Percentiles rank a stretch among this genome's conserved stretches.
Conservation (phyloP, 768 basidiomycete genomes). For the Phaeotremella fagi region DNA sequence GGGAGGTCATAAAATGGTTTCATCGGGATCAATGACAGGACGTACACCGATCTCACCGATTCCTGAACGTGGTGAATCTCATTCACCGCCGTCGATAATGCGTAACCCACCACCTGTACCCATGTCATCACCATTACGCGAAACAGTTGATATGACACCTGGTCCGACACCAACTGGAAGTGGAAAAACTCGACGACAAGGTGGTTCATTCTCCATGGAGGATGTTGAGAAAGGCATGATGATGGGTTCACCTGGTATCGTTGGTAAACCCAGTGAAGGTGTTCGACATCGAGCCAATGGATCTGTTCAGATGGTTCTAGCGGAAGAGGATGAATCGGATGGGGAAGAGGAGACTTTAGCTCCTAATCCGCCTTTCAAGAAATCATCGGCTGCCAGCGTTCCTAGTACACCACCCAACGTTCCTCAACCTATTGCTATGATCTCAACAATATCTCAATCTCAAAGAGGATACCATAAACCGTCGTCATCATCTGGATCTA, state of each 20-base stretch:
- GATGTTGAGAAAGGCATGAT: slow-evolving; percentile 84
- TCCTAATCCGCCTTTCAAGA: slow-evolving; percentile 3
- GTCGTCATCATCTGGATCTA: slow-evolving; percentile 50
- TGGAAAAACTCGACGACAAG: slow-evolving; percentile 64
- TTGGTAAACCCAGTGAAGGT: slow-evolving; percentile 10
- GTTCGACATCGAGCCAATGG: slow-evolving; percentile 25
- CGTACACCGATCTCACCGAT: slow-evolving; percentile 49
- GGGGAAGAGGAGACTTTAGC: slow-evolving; percentile 9
- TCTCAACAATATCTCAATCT: slow-evolving; percentile 46
- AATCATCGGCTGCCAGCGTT: slow-evolving; percentile 10
- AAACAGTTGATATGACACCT: slow-evolving; percentile 39
- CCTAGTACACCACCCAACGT: slow-evolving; percentile 24
- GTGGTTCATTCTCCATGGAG: slow-evolving; percentile 89
- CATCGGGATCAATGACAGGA: slow-evolving; percentile 43
- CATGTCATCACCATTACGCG: slow-evolving; percentile 45
- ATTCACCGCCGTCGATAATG: slow-evolving; percentile 36
- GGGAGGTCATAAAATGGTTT: slow-evolving; percentile 35
- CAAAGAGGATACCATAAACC: slow-evolving; percentile 38
- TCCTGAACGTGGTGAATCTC: slow-evolving; percentile 43
- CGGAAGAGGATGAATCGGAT: slow-evolving; percentile 21
- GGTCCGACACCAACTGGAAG: slow-evolving; percentile 51
- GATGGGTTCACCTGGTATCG: slow-evolving; percentile 35
- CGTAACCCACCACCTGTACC: slow-evolving; percentile 21
- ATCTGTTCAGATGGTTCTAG: slow-evolving; percentile 17
- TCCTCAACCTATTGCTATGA: slow-evolving; percentile 16